phyloP scores from a whole-genome alignment of 2,329 filamentous ascomycete genomes.

The Fusarium domesticum region DNA sequence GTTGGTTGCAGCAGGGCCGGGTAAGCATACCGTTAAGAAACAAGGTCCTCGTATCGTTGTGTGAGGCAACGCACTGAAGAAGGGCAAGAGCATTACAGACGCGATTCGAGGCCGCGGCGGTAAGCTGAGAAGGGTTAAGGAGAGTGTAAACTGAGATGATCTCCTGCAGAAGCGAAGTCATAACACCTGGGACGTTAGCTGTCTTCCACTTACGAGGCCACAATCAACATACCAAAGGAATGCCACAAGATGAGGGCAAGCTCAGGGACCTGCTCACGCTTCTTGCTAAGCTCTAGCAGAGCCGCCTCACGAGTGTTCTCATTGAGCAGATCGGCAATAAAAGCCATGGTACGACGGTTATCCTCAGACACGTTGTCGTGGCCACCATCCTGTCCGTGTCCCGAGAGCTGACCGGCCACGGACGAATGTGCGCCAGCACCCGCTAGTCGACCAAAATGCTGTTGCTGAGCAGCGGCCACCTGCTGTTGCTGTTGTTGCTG shows the following conservation, averaged over 20 bases:
- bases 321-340: conserved; percentile 88
- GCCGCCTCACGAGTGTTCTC: conserved; percentile 85
- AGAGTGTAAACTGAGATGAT: conserved; percentile 98
- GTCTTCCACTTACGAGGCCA: conserved; percentile 7
- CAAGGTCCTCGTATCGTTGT: conserved; percentile 90
- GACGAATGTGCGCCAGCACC: conserved; percentile 55
- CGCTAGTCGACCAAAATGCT: conserved; percentile 72
- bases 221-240: conserved; percentile 73
- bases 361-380: conserved; percentile 79
- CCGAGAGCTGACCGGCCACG: conserved; percentile 40
- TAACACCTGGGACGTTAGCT: conserved; percentile 65
- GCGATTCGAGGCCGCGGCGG: conserved; percentile 92
- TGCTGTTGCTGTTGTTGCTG: conserved; percentile 48
- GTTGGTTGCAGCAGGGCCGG: background rate
- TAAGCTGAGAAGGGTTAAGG: conserved; percentile 93
- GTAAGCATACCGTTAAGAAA: conserved; percentile 77
- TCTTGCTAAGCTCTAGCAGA: conserved; percentile 94
- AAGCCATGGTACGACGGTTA: conserved; percentile 86
- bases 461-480: conserved; percentile 44
- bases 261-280: conserved; percentile 96
- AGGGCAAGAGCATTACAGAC: conserved; percentile 96
- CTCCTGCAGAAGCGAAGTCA: conserved; percentile 95
- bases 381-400: conserved; percentile 52
- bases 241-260: conserved; percentile 96
- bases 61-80: conserved; percentile 93